A percentile compares a stretch with the other conserved stretches of the same genome.
These are phyloP conservation scores for Termitomyces sp. DNA, from an alignment of 768 basidiomycete genomes.

Conservation along the genomic window DNA sequence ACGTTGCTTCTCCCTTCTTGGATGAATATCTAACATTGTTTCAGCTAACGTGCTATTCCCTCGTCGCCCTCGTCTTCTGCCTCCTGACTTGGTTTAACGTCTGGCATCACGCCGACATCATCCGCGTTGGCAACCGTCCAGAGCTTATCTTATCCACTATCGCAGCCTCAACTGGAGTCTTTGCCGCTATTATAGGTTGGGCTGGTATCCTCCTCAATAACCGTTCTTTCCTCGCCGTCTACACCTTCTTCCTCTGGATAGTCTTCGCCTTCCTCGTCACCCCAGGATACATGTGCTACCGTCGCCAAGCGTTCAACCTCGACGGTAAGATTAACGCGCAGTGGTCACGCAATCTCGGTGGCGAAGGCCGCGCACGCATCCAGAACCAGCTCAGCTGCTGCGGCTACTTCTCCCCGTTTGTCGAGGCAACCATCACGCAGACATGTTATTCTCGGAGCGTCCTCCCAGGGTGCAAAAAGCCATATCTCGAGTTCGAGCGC, in stretches of 20 bases:
- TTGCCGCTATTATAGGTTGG: slow-evolving; percentile 73
- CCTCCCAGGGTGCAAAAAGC: slow-evolving; percentile 70
- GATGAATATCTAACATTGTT: background rate
- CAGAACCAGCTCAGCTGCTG: slow-evolving; percentile 75
- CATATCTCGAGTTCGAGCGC: slow-evolving; percentile 53
- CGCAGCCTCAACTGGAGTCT: slow-evolving; percentile 51
- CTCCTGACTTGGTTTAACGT: slow-evolving; percentile 79
- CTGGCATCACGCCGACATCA: slow-evolving; percentile 59
- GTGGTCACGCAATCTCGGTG: slow-evolving; percentile 61
- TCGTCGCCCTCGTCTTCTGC: slow-evolving; percentile 54
- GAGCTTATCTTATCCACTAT: slow-evolving; percentile 69
- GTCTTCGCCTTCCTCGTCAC: slow-evolving; percentile 66
- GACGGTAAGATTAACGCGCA: slow-evolving; percentile 75
- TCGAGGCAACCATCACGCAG: slow-evolving; percentile 70
- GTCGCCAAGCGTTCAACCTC: slow-evolving; percentile 47
- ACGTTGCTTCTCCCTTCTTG: slow-evolving; percentile 4
- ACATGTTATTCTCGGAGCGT: slow-evolving; percentile 67
- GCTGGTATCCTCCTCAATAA: slow-evolving; percentile 84
- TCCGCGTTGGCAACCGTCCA: slow-evolving; percentile 59
- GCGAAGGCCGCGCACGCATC: slow-evolving; percentile 53
- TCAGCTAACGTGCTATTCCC: slow-evolving; percentile 50
- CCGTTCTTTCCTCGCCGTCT: slow-evolving; percentile 74
- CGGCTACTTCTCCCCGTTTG: slow-evolving; percentile 74
- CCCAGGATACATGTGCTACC: slow-evolving; percentile 80
- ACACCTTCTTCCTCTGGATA: slow-evolving; percentile 74